Evolutionary conservation across 2,329 filamentous ascomycete genomes (phyloP).

Genomic region (Hypoxylon sp.): DNA sequence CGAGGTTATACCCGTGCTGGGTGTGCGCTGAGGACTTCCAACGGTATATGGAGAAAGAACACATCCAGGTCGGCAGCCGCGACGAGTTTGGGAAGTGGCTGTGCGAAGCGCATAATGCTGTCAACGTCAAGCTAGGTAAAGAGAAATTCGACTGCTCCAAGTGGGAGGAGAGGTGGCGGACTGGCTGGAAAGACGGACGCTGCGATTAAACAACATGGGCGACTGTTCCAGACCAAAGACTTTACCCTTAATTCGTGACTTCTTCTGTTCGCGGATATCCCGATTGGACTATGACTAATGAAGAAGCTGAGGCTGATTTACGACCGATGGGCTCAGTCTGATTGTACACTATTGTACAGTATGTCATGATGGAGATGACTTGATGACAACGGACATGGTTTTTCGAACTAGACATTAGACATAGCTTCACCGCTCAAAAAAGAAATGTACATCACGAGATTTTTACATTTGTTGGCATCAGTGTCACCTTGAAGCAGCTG

Average conservation of each 20-base stretch:
- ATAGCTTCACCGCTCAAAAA: constrained; percentile 41
- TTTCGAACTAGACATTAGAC: constrained; percentile 35
- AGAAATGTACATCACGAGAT: constrained; percentile 17
- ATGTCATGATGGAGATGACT: constrained; percentile 27
- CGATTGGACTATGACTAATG: background rate
- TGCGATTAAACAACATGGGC: constrained; percentile 59
- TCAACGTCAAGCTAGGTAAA: constrained; percentile 93
- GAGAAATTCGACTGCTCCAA: constrained; percentile 86
- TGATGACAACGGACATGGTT: constrained; percentile 28
- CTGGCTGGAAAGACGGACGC: constrained; percentile 81
- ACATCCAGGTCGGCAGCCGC: constrained; percentile 69
- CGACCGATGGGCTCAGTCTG: constrained; percentile 10
- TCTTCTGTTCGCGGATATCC: background rate
- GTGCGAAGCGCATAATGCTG: constrained; percentile 88
- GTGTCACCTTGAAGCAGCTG: constrained; percentile 1
- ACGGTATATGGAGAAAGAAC: constrained; percentile 79
- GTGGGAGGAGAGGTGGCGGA: constrained; percentile 96
- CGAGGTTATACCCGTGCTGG: constrained; percentile 94
- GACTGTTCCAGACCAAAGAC: background rate
- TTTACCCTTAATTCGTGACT: background rate
- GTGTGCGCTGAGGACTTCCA: constrained; percentile 94
- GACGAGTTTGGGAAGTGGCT: constrained; percentile 85
- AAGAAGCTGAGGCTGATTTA: constrained; percentile 48
- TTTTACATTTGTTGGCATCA: constrained; percentile 2
- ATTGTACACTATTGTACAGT: constrained; percentile 34